These are phyloP conservation scores for Roridomyces roridus DNA, from an alignment of 768 basidiomycete species.

Conservation along the genomic window DNA sequence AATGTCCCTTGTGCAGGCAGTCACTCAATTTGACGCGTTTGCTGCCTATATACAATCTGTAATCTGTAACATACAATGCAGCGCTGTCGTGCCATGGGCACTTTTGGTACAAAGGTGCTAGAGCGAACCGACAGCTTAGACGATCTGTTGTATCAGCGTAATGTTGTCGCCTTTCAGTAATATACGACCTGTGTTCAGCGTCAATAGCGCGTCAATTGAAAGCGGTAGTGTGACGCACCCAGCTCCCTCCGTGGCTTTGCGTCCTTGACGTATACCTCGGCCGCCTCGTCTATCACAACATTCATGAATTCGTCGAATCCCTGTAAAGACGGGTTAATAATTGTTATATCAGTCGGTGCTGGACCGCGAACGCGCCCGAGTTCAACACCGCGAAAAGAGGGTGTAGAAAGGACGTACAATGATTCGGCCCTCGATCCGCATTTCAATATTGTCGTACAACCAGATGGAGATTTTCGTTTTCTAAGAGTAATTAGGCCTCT, in stretches of 20 bases:
- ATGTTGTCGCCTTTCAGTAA: constrained; percentile 98
- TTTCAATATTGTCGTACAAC: constrained; percentile 96
- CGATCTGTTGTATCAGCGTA: constrained; percentile 88
- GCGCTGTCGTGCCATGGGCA: constrained; percentile 4
- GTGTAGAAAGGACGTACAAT: constrained; percentile 66
- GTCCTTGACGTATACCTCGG: constrained; percentile 91
- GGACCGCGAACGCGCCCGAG: constrained; percentile 17
- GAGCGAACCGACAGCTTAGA: constrained; percentile 26
- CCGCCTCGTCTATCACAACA: constrained; percentile 91
- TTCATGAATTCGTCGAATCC: constrained; percentile 99
- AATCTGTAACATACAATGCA: no score
- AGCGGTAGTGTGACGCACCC: constrained; percentile 56
- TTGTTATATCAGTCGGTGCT: constrained; percentile 4
- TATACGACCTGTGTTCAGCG: constrained; percentile 73
- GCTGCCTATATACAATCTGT: constrained; percentile 53
- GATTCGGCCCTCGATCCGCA: constrained; percentile 95
- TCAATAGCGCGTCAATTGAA: not conserved
- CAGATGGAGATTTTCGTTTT: constrained; percentile 88
- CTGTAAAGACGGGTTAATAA: constrained; percentile 50
- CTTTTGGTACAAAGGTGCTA: constrained; percentile 9
- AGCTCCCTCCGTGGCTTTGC: constrained; percentile 84
- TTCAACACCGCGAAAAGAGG: constrained; percentile 7
- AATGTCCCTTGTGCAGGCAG: constrained; percentile 89
- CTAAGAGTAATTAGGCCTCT: constrained; percentile 43
- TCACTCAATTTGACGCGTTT: constrained; percentile 69